phyloP scores from a whole-genome alignment of 805 yeast genomes.

The Maudiozyma barnettii region DNA sequence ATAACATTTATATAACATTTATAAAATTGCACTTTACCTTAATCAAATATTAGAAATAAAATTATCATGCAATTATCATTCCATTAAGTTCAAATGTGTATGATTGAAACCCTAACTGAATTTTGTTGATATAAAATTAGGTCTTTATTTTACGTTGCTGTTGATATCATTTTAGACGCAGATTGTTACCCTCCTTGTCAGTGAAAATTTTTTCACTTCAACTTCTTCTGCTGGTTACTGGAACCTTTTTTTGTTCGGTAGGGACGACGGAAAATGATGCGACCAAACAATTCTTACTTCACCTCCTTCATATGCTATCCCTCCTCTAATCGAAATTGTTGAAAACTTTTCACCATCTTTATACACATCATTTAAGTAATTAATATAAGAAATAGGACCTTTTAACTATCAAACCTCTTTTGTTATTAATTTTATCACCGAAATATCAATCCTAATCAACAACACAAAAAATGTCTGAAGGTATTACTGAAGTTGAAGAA shows the following conservation, averaged over 20 bases:
- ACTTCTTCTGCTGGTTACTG: not conserved
- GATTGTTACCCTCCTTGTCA: not conserved
- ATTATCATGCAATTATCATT: too few relatives aligned
- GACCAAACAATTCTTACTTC: not conserved
- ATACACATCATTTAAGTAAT: not conserved
- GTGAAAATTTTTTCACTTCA: not conserved
- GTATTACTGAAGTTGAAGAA: constrained; percentile 71
- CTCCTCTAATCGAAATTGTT: not conserved
- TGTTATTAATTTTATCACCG: not conserved
- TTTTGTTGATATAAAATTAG: too few relatives aligned
- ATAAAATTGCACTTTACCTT: too few relatives aligned
- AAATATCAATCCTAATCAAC: not conserved
- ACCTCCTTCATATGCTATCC: not conserved
- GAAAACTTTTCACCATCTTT: not conserved
- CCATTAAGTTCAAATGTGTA: too few relatives aligned
- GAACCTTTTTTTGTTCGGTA: too few relatives aligned
- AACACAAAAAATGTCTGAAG: constrained; percentile 35
- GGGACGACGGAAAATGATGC: not conserved
- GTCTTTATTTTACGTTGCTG: too few relatives aligned
- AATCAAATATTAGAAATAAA: too few relatives aligned
- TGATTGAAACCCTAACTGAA: too few relatives aligned
- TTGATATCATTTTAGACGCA: not conserved
- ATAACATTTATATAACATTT: too few relatives aligned
- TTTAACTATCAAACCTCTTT: not conserved
- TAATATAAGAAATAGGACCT: not conserved